phyloP scores from a whole-genome alignment of 2,329 filamentous ascomycete genomes.

The Hortaea werneckii region DNA sequence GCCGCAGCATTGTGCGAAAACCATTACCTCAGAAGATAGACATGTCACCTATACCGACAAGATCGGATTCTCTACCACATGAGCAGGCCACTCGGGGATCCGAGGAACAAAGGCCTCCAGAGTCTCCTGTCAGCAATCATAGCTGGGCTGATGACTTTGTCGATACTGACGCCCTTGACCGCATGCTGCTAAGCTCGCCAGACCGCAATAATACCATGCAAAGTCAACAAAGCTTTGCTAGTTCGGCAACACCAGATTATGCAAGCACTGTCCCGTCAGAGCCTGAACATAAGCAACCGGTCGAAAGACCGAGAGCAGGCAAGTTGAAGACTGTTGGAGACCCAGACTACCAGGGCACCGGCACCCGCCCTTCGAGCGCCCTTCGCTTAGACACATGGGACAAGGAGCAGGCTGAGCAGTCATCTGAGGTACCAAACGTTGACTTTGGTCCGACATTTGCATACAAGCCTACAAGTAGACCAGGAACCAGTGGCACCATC shows the following conservation, averaged over 20 bases:
- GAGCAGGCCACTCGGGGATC: conserved; percentile 6
- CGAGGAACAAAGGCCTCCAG: conserved; percentile 4
- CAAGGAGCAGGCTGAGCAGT: conserved; percentile 24
- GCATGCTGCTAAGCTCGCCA: conserved; percentile 19
- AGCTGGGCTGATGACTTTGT: conserved; percentile 26
- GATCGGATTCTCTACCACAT: conserved; percentile 1
- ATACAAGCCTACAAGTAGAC: conserved; percentile 46
- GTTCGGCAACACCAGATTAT: conserved; percentile 51
- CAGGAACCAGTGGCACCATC: conserved; percentile 46
- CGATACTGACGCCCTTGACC: conserved; percentile 35
- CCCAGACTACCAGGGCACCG: conserved; percentile 33
- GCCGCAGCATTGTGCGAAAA: conserved; percentile 20
- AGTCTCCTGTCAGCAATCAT: conserved; percentile 10
- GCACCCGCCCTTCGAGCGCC: conserved; percentile 26
- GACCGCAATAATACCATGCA: conserved; percentile 21
- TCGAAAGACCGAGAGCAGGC: conserved; percentile 64
- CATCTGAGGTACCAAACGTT: conserved; percentile 57
- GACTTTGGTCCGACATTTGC: conserved; percentile 81
- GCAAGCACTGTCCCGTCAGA: conserved; percentile 51
- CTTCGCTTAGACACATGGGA: conserved; percentile 23
- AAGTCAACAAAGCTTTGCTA: conserved; percentile 19
- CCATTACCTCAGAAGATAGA: conserved; percentile 13
- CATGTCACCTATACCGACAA: conserved; percentile 2
- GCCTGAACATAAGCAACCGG: conserved; percentile 38
- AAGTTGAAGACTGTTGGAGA: conserved; percentile 68